These are phyloP conservation scores for Chiua sp. DNA, from an alignment of 1,284 basidiomycete genomes.

Conservation along the genomic window DNA sequence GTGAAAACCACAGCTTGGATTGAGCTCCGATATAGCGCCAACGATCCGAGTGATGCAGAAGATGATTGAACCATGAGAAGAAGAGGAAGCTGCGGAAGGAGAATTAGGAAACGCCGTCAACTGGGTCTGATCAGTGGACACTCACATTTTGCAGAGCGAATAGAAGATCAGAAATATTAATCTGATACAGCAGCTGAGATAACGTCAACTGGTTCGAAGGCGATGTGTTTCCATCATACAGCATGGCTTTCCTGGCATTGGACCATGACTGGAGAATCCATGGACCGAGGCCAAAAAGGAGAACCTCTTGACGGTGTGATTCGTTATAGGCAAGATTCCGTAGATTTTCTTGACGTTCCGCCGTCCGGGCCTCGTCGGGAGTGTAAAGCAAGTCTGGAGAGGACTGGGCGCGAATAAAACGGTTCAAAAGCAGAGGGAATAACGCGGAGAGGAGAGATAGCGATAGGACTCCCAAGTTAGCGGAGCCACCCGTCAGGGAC, in stretches of 20 bases:
- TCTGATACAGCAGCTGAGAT: conserved; percentile 51
- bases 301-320: conserved; percentile 72
- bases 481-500: conserved; percentile 65
- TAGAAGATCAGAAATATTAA: conserved; percentile 66
- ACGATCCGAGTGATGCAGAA: conserved; percentile 74
- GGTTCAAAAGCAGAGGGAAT: conserved; percentile 60
- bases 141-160: conserved; percentile 71
- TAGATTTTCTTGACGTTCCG: conserved; percentile 74
- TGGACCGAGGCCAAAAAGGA: conserved; percentile 79
- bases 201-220: conserved; percentile 45
- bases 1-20: conserved; percentile 74
- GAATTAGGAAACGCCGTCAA: conserved; percentile 14
- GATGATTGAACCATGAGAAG: conserved; percentile 72
- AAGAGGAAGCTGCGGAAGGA: conserved; percentile 63
- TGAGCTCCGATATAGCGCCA: conserved; percentile 77
- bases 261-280: conserved; percentile 84
- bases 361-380: conserved; percentile 60
- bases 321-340: conserved; percentile 74
- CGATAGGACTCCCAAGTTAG: conserved; percentile 59
- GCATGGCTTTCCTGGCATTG: conserved; percentile 58
- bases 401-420: conserved; percentile 45
- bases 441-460: conserved; percentile 63
- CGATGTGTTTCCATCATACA: conserved; percentile 56
- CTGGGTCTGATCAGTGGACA: conserved; percentile 11
- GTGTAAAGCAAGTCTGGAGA: conserved; percentile 52